Base-by-base conservation (phyloP, 208 protist species). In the Leishmania aethiopica region DNA sequence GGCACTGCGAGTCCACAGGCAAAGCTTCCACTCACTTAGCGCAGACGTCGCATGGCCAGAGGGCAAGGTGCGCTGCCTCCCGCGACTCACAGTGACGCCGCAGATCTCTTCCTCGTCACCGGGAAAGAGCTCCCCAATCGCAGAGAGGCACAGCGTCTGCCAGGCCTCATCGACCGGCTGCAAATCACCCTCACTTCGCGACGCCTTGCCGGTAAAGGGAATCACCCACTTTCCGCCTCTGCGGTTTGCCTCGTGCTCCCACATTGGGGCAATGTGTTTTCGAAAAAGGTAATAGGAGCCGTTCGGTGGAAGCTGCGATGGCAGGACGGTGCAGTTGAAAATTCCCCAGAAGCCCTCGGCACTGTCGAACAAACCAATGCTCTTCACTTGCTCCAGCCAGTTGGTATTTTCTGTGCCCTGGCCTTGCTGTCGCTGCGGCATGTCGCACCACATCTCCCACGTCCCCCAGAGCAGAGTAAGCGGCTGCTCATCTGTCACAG, bases 231-330 rank as follows among this genome's bases (percentile, higher is more conserved):
- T 93, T 1, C 96, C 96, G 3, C 96, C 94, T 0, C 93, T 89
- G 10, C 94, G 90, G 84, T 97, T 97, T 59, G 94, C 94, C 86
- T 96, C 93, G 78, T 97, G 93, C 78, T 98, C 96, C 94, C 96
- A 98, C 92, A 97, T 96, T 32, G 96, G 96, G 13, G 93, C 90
- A 72, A 98, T 96, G 86, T 96, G 87, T 55, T 95, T 91, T 82
- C 93, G 92, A 75, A 98, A 96, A 37, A 98, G 84, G 73, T 97
- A 96, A 83, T 96, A 98, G 2, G 91, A 94, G 70, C 86, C 86
- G 66, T 91, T 93, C 6, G 88, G 84, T 1, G 94, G 90, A 22
- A 98, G 88, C 75, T 92, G 89, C 5, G 93, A 97, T 7, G 95
- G 95, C 17, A 90, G 77, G 25, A 97, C 79, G 17, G 87, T 94